A percentile compares a stretch with the other conserved stretches of the same genome.
Evolutionary conservation across 306 rosid species (phyloP).

Genomic region (Lagenaria siceraria): DNA sequence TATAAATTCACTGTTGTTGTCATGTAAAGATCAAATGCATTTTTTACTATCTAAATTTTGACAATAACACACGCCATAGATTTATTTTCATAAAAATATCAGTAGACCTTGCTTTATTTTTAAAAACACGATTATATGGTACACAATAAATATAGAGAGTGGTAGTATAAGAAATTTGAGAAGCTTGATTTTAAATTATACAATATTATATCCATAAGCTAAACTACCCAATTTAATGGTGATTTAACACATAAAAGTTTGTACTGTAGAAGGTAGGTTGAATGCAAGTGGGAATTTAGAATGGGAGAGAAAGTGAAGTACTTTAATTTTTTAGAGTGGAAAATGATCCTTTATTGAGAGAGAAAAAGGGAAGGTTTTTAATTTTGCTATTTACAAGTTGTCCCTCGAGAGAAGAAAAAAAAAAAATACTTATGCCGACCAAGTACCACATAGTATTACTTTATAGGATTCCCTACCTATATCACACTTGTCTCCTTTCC

Average conservation of each 20-base stretch:
- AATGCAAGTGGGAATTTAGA: neutral
- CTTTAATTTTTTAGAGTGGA: neutral
- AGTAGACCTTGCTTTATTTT: too few relatives aligned
- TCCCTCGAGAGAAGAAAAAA: neutral
- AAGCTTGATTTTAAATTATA: too few relatives aligned
- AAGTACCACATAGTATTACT: neutral
- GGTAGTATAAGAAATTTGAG: too few relatives aligned
- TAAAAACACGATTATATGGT: too few relatives aligned
- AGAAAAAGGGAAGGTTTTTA: neutral
- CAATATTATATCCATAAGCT: too few relatives aligned
- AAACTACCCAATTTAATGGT: too few relatives aligned
- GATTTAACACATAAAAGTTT: neutral
- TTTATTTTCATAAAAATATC: too few relatives aligned
- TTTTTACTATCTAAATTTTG: too few relatives aligned
- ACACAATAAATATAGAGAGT: too few relatives aligned
- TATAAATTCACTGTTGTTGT: too few relatives aligned
- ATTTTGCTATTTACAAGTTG: neutral
- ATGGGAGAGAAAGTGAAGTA: neutral
- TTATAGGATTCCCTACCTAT: neutral
- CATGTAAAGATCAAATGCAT: too few relatives aligned
- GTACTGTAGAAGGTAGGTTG: neutral
- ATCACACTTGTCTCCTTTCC: neutral
- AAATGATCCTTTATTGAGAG: neutral
- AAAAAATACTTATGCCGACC: neutral
- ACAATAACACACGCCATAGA: too few relatives aligned